Percentiles rank a stretch among this genome's conserved stretches.
Evolutionary conservation across 495 filamentous ascomycete species (phyloP).

Genomic region (Talaromyces adpressus): DNA sequence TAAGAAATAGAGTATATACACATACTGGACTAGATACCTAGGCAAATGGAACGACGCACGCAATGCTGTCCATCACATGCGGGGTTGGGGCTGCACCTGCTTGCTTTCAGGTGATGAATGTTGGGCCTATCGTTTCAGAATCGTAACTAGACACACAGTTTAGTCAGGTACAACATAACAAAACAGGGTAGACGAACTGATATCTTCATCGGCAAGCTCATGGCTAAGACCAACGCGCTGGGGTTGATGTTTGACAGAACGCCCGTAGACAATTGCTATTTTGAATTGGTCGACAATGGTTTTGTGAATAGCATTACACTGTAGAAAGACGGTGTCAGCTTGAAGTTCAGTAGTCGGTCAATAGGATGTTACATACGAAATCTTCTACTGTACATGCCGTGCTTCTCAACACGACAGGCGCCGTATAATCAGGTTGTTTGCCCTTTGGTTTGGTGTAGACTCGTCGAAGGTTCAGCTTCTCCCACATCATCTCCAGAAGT

Average conservation of each 20-base stretch:
- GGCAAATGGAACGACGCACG: constrained; percentile 13
- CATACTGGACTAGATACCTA: neutral
- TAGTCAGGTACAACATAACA: constrained; percentile 20
- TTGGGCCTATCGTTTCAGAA: constrained; percentile 75
- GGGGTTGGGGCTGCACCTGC: constrained; percentile 11
- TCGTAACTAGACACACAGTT: constrained; percentile 59
- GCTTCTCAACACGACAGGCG: constrained; percentile 82
- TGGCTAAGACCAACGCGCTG: constrained; percentile 89
- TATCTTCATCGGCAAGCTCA: constrained; percentile 93
- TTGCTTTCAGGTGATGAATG: neutral
- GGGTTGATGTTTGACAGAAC: constrained; percentile 97
- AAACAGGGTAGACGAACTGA: constrained; percentile 58
- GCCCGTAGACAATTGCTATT: constrained; percentile 90
- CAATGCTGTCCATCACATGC: constrained; percentile 15
- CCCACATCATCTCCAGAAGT: constrained; percentile 96
- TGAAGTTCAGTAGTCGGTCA: constrained; percentile 8
- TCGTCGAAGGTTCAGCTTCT: constrained; percentile 81
- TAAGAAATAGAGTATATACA: neutral
- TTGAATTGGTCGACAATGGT: constrained; percentile 96
- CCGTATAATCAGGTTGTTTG: constrained; percentile 83
- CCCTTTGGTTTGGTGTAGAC: constrained; percentile 99
- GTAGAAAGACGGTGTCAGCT: constrained; percentile 19
- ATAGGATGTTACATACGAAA: constrained; percentile 60
- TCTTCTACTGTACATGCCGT: constrained; percentile 87
- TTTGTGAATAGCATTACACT: constrained; percentile 97